Evolutionary conservation across 169 alveolate genomes (phyloP), one percentile per base, ranked within the genome.

Genomic region (Eimeria sp.): DNA sequence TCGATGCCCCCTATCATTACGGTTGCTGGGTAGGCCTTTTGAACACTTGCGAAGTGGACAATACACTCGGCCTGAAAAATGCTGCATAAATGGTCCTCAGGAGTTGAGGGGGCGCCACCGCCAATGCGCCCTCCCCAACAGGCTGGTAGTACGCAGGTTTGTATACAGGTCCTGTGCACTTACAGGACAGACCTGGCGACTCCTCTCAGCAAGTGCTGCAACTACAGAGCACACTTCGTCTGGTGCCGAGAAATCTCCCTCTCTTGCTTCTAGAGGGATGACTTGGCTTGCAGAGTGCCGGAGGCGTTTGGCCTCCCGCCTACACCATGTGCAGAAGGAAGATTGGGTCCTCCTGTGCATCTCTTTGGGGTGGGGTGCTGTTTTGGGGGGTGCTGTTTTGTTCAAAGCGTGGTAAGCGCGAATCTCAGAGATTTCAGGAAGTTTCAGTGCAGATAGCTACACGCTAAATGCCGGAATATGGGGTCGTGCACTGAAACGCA

Each of bases 331-430:
- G 65, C 82, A 61, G 51, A 87, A 22, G 25, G 93, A 87, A 87
- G 93, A 87, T 20, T 87, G 93, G 93, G 57, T 63, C 22, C 93
- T 87, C n/a, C 20, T 87, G 54, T 63, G 30, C 40, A 87, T 87
- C 30, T 87, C 93, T 13, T 72, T 87, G n/a, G 93, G 93, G 34
- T 87, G 93, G 93, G 27, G 93, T 30, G 82, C 83, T n/a, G 34
- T 63, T 18, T 87, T 87, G 43, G 82, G 47, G 54, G 93, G 93
- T 16, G 93, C 83, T 22, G 25, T 25, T 49, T 61, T 82, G 20
- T 87, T 87, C 63, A 63, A 63, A n/a, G 67, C 93, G 34, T 87
- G 93, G 93, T 87, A 25, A 72, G 83, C 43, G 25, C 13, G 4
- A n/a, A 49, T 13, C 11, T n/a, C 58, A 7, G 70, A 40, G 30